Evolutionary conservation across 805 yeast species (phyloP), one percentile per base, ranked within the genome.

Genomic region (Tetrapisispora namnaoensis): DNA sequence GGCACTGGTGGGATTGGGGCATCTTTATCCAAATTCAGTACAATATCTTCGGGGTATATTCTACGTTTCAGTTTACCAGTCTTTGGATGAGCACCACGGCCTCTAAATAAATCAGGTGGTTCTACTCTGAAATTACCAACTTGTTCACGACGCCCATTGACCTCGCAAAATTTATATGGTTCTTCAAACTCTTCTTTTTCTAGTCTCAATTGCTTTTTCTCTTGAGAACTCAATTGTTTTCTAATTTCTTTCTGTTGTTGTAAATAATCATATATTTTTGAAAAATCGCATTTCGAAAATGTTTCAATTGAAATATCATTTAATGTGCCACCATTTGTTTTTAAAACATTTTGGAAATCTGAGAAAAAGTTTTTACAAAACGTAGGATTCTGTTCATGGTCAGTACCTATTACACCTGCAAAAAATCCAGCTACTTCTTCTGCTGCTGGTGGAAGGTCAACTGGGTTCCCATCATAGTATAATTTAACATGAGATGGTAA

Each of bases 341-440:
- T 67, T 51, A 91, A 61, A 0, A 90, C 93, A 49, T 73, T 66
- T 38, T 70, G 51, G 61, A 90, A 90, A 66, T 91, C 98, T 11
- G 72, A 62, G 58, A 91, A 91, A 70, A 91, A 91, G 65, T 91
- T 91, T 60, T 80, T 78, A 55, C 83, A 95, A 65, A 91, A 91
- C 0, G 79, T 80, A 0, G 95, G 89, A 60, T 89, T 91, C 53
- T 81, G 76, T 13, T 89, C 93, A 67, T 91, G 96, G 55, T 91
- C 96, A 1, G 89, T 76, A 54, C 86, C 89, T 41, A 90, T 53
- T 79, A 91, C 75, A 6, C 96, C 96, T 10, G 84, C 98, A 65
- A 76, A 91, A 61, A 89, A 91, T 0, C 96, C 97, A 0, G 97
- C 98, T 35, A 91, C 96, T 66, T 91, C 98, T 67, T 91, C 99